Base-by-base conservation (phyloP, 345 rosid species). In the Aquilaria yunnanensis region DNA sequence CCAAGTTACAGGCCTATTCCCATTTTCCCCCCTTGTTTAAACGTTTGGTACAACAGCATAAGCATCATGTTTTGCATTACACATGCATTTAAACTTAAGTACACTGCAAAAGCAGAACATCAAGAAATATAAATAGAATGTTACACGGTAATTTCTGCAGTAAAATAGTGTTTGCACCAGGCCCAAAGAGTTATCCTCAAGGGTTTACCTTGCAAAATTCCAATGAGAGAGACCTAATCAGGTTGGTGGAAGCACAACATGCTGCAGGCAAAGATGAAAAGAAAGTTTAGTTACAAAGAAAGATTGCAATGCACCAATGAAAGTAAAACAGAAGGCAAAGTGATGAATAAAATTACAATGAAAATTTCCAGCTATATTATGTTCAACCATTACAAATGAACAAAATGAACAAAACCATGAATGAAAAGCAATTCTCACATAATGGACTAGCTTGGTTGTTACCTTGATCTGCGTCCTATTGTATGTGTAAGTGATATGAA, bases 401-500 rank as follows among this genome's bases (percentile, higher is more conserved):
- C 10, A 33, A n/a, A 14, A 32, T 16, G 67, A 23, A 51, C 33
- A 62, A 37, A n/a, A 6, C 32, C 31, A 46, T 13, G 16, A 64
- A 32, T n/a, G 47, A 31, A n/a, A 46, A 23, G 30, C 51, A 12
- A 43, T 50, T 16, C 46, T 23, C 49, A 23, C 52, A 23, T 34
- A 16, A 2, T 34, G 33, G 16, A 12, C 47, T 23, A 51, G 37
- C 12, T 32, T 54, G 14, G 65, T 16, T 14, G 14, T 58, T 74
- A 87, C 99, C 97, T 90, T 94, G 65, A 94, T 83, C 61, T 90
- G 97, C 51, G 89, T 86, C 75, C 97, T 82, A 58, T 83, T 80
- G 66, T 90, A 90, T 1, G 96, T 94, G 76, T 85, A 90, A n/a
- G 95, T 90, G 71, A 94, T 65, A 72, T 88, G 99, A 69, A 94